Percentiles rank a stretch among this genome's conserved stretches.
Evolutionary conservation across 202 grass and related monocot genomes (phyloP).

Genomic region (Hordeum pubiflorum): DNA sequence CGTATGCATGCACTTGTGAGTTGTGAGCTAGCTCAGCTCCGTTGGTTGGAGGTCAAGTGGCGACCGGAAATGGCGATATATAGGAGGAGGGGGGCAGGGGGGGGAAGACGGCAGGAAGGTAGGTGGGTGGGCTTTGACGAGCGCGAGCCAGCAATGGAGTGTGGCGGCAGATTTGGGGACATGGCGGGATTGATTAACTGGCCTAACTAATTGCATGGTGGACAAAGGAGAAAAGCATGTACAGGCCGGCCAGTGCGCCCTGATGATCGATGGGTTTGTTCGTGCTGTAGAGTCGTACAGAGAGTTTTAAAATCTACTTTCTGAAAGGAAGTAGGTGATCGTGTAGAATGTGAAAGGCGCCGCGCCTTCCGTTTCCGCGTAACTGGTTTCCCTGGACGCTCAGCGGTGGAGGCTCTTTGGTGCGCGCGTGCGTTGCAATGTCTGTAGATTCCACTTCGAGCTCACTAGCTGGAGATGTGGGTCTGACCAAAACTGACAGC

Average conservation of each 20-base stretch:
- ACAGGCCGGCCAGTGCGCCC: neutral
- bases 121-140: conserved; percentile 31
- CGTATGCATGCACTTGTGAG: neutral
- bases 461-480: neutral
- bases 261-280: conserved; percentile 13
- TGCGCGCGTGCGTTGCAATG: neutral
- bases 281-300: neutral
- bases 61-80: conserved; percentile 16
- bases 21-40: neutral
- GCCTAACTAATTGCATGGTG: conserved; percentile 26
- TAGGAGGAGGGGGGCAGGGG: neutral
- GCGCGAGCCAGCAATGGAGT: conserved; percentile 26
- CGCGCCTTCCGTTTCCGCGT: conserved; percentile 25
- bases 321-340: neutral
- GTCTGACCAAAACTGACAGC: neutral
- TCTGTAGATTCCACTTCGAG: neutral
- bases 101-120: conserved; percentile 43
- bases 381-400: neutral
- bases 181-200: conserved; percentile 27
- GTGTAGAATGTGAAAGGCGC: conserved; percentile 41
- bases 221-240: conserved; percentile 35
- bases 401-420: neutral
- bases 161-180: conserved; percentile 31
- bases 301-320: neutral
- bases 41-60: conserved; percentile 24